Conservation (phyloP, 108 stramenopile species). For the Stephanodiscus minutulus region DNA sequence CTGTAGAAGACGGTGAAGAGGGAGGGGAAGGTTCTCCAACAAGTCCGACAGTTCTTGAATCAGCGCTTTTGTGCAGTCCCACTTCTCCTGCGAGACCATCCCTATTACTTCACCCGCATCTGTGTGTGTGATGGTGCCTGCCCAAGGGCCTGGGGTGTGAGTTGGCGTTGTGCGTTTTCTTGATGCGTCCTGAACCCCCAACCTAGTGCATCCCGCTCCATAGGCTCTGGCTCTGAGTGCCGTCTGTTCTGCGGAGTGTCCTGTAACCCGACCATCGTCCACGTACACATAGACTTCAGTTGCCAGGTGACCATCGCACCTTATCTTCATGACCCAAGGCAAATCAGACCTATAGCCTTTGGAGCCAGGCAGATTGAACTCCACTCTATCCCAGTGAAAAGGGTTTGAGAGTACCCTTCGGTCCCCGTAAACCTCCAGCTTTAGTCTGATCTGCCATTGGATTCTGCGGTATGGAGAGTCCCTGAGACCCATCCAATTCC, state of each 20-base stretch:
- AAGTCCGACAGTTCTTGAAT: too few species aligned
- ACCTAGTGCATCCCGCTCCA: not conserved
- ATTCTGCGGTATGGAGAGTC: too few species aligned
- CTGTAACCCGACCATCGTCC: constrained; percentile 22
- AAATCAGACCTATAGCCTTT: constrained; percentile 14
- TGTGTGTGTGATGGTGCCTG: constrained; percentile 8
- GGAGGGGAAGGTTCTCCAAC: too few species aligned
- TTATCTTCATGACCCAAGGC: constrained; percentile 26
- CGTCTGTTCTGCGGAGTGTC: not conserved
- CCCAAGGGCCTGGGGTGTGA: constrained; percentile 18
- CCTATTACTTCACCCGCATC: not conserved
- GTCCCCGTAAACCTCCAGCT: too few species aligned
- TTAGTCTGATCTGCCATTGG: too few species aligned
- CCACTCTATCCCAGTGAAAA: too few species aligned
- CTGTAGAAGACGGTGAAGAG: too few species aligned
- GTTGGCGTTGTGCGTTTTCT: constrained; percentile 16
- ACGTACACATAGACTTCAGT: constrained; percentile 30
- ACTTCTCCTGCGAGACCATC: constrained; percentile 5
- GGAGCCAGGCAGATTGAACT: too few species aligned
- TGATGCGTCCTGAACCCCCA: constrained; percentile 2
- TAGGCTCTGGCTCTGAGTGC: constrained; percentile 1
- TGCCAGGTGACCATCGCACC: constrained; percentile 11
- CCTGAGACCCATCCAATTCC: too few species aligned
- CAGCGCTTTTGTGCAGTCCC: too few species aligned
- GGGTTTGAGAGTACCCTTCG: too few species aligned